A percentile compares a stretch with the other conserved stretches of the same genome.
Evolutionary conservation across 1,284 basidiomycete species (phyloP).

Genomic region (Volvariella surrecta): DNA sequence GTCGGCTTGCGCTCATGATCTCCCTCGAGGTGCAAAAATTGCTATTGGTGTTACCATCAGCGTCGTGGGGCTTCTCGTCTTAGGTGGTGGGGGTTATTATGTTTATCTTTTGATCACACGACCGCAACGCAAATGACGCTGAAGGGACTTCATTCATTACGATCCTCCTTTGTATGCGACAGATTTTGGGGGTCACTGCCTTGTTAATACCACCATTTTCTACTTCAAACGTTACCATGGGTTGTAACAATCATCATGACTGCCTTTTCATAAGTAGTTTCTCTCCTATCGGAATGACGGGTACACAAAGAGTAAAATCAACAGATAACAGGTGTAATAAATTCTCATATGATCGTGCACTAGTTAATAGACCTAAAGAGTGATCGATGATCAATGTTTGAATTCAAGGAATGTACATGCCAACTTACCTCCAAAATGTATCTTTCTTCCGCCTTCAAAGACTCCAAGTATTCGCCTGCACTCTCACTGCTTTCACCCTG

Average conservation of each 20-base stretch:
- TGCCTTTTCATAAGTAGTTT: too few relatives aligned
- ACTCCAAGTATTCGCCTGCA: constrained; percentile 83
- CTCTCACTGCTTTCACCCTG: constrained; percentile 56
- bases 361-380: constrained; percentile 24
- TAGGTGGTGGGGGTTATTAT: constrained; percentile 41
- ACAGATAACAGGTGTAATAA: too few relatives aligned
- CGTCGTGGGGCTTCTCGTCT: constrained; percentile 48
- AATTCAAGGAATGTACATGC: not conserved
- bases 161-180: too few relatives aligned
- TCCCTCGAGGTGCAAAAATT: constrained; percentile 49
- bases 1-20: constrained; percentile 31
- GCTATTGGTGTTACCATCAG: constrained; percentile 64
- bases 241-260: too few relatives aligned
- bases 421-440: constrained; percentile 87
- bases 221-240: too few relatives aligned
- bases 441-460: constrained; percentile 93
- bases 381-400: not conserved
- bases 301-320: too few relatives aligned
- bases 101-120: constrained; percentile 10
- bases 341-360: too few relatives aligned
- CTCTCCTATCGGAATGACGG: too few relatives aligned
- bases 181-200: too few relatives aligned
- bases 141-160: too few relatives aligned
- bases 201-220: too few relatives aligned
- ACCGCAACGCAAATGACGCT: not conserved